These are phyloP conservation scores for Alternaria sp. DNA, from an alignment of 2,329 filamentous ascomycete species.

Conservation along the genomic window DNA sequence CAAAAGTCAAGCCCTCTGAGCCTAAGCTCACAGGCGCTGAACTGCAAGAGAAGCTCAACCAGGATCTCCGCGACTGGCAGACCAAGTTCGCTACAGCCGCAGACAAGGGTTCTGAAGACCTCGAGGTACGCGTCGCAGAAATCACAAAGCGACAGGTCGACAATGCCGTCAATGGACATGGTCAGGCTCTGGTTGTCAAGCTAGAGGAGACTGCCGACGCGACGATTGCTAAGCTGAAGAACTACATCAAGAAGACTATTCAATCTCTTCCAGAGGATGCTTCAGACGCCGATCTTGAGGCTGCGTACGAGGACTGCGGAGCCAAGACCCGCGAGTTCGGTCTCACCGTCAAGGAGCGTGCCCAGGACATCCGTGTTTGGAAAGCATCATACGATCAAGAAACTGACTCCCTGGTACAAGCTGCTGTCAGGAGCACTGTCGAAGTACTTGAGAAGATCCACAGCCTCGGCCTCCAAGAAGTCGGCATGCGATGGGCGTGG, in stretches of 20 bases:
- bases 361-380: slow-evolving; percentile 79
- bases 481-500: slow-evolving; percentile 93
- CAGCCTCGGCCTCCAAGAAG: slow-evolving; percentile 84
- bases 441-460: slow-evolving; percentile 82
- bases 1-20: slow-evolving; percentile 21
- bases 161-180: slow-evolving; percentile 69
- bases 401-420: slow-evolving; percentile 70
- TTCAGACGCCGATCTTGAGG: slow-evolving; percentile 58
- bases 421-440: slow-evolving; percentile 79
- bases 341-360: slow-evolving; percentile 74
- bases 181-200: slow-evolving; percentile 69
- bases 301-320: slow-evolving; percentile 60
- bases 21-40: slow-evolving; percentile 46
- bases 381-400: slow-evolving; percentile 73
- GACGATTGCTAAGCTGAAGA: slow-evolving; percentile 70
- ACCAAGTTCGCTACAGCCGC: slow-evolving; percentile 84
- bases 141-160: slow-evolving; percentile 76
- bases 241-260: slow-evolving; percentile 65
- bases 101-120: slow-evolving; percentile 78
- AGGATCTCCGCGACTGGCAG: slow-evolving; percentile 86
- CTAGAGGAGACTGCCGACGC: slow-evolving; percentile 71
- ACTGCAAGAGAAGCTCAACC: slow-evolving; percentile 67
- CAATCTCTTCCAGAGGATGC: slow-evolving; percentile 64
- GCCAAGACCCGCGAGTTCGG: slow-evolving; percentile 70
- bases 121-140: slow-evolving; percentile 67